Evolutionary conservation across 306 rosid species (phyloP).

Genomic region (Malus asiatica): DNA sequence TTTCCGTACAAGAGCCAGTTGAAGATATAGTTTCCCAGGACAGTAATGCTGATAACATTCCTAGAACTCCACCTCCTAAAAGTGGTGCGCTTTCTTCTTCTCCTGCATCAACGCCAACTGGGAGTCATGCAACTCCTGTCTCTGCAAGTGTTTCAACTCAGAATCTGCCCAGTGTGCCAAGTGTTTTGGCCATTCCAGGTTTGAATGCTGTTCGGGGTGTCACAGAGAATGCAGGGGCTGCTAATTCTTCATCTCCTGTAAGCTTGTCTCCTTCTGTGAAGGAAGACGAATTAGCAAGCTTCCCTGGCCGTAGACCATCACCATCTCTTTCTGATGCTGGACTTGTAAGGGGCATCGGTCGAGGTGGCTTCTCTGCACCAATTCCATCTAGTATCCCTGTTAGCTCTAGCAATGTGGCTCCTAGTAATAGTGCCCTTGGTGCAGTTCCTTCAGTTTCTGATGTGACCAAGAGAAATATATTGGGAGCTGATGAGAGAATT

Average conservation of each 20-base stretch:
- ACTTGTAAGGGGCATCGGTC: constrained; percentile 54
- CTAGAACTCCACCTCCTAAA: constrained; percentile 81
- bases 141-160: constrained; percentile 47
- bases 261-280: constrained; percentile 51
- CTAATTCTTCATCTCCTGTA: constrained; percentile 43
- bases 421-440: constrained; percentile 58
- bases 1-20: constrained; percentile 66
- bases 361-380: constrained; percentile 63
- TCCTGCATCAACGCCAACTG: constrained; percentile 53
- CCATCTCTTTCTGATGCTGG: constrained; percentile 83
- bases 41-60: constrained; percentile 52
- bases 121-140: constrained; percentile 42
- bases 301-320: constrained; percentile 73
- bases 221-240: constrained; percentile 44
- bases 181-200: constrained; percentile 44
- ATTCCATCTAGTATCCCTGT: constrained; percentile 49
- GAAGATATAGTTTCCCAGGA: constrained; percentile 77
- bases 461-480: constrained; percentile 61
- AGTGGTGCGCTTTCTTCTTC: constrained; percentile 48
- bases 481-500: constrained; percentile 80
- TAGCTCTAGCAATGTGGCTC: constrained; percentile 53
- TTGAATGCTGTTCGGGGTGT: constrained; percentile 45
- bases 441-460: constrained; percentile 63
- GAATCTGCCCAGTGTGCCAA: constrained; percentile 41
- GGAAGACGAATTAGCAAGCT: constrained; percentile 69